Evolutionary conservation across 75 land plant species (phyloP).

Genomic region (Pseudotsuga menziesii): DNA sequence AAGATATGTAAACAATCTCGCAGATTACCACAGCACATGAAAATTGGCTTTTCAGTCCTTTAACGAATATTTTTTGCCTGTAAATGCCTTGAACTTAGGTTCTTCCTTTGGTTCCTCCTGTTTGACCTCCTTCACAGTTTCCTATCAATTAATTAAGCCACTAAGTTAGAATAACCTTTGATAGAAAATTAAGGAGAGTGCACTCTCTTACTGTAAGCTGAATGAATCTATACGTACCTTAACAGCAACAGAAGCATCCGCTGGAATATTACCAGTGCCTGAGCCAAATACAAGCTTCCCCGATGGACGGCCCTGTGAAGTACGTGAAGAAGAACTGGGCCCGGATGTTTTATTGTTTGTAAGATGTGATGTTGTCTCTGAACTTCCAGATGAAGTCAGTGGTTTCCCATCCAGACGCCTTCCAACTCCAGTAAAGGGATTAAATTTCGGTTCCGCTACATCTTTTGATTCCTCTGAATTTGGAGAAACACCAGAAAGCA

Average conservation of each 20-base stretch:
- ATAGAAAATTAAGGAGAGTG: background rate
- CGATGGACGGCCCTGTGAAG: too few relatives aligned
- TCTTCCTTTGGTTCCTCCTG: conserved; percentile 41
- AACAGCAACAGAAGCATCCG: conserved; percentile 20
- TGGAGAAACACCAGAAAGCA: too few relatives aligned
- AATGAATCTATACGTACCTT: conserved; percentile 33
- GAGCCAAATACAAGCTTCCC: too few relatives aligned
- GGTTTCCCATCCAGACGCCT: conserved; percentile 87
- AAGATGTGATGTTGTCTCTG: too few relatives aligned
- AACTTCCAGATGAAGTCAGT: too few relatives aligned
- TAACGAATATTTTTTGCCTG: conserved; percentile 69
- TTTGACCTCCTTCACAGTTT: conserved; percentile 25
- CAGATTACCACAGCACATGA: too few relatives aligned
- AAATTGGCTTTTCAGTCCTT: conserved; percentile 37
- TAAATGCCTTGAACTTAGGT: conserved; percentile 64
- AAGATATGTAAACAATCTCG: too few relatives aligned
- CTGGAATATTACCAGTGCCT: conserved; percentile 30
- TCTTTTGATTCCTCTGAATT: too few relatives aligned
- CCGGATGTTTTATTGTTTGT: too few relatives aligned
- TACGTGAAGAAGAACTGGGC: too few relatives aligned
- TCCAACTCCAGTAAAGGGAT: conserved; percentile 64
- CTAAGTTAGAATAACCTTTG: background rate
- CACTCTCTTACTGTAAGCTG: too few relatives aligned
- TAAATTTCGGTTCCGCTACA: conserved; percentile 66
- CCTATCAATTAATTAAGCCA: conserved; percentile 18